These are phyloP conservation scores for Alternaria infectoria DNA, from an alignment of 2,329 filamentous ascomycete genomes.

Conservation along the genomic window DNA sequence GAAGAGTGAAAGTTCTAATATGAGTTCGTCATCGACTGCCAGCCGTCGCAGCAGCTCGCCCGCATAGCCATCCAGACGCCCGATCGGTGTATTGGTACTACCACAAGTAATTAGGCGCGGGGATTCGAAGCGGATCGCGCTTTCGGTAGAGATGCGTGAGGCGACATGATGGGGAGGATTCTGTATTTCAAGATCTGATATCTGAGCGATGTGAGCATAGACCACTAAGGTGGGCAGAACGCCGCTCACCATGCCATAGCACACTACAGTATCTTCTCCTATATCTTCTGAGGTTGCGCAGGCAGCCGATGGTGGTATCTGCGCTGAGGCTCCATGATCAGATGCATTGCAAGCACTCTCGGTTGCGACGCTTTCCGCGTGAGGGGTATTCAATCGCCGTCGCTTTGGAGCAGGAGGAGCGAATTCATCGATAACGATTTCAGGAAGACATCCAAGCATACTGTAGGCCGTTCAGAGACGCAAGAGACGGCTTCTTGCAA, in stretches of 20 bases:
- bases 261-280: not conserved
- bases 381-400: not conserved
- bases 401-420: not conserved
- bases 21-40: not conserved
- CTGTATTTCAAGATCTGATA: not conserved
- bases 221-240: not conserved
- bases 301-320: not conserved
- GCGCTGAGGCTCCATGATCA: too few relatives aligned
- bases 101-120: fast-evolving
- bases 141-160: not conserved
- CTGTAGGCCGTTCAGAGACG: not conserved
- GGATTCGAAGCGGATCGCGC: not conserved
- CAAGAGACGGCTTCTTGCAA: not conserved
- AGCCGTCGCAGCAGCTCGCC: not conserved
- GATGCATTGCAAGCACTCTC: too few relatives aligned
- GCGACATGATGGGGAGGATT: not conserved
- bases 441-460: not conserved
- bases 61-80: not conserved
- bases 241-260: not conserved
- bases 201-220: not conserved
- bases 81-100: not conserved
- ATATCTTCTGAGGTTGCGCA: fast-evolving
- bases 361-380: not conserved
- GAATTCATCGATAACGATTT: not conserved
- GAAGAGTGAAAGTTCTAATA: not conserved